Evolutionary conservation across 371 early-diverging fungal genomes (phyloP), one percentile per base, ranked within the genome.

Genomic region (Mortierella sp.): DNA sequence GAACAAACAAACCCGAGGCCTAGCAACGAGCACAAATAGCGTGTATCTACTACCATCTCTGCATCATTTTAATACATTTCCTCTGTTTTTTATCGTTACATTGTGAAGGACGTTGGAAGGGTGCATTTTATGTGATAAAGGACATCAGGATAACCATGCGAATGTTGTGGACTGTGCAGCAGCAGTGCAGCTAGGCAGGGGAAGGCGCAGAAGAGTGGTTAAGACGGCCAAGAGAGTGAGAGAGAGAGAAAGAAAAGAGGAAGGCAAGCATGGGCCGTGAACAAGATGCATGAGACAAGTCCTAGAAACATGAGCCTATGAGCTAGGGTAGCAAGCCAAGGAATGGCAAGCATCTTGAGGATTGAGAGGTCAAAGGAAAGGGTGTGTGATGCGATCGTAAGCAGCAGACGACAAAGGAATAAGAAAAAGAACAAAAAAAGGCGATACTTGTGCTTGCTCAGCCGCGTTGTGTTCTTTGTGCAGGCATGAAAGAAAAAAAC

Each of bases 11-110:
- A 24, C 24, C 2, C 53, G 6, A 24, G 53, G 24, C 53, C 16
- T 4, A 6, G 53, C 13, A 13, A 53, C 59, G 59, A 31, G 34
- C 34, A 31, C 34, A 31, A 40, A 31, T 59, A 59, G 59, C 59
- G 59, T 59, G 59, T 59, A 59, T 59, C 59, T 31, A 31, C 19
- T 31, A 59, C 19, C 59, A 59, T 59, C 31, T 59, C 6, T 59
- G 48, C 34, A 59, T 14, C 59, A 59, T 31, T 57, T 57, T 59
- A 59, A 59, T 59, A 59, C 28, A 59, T 59, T 11, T 59, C 59
- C 59, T 31, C 19, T 14, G 3, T 59, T 28, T 59, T 5, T 14
- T 59, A 10, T 59, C 14, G 5, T 26, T 59, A 4, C 34, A 31
- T 31, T 31, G 14, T 28, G 19, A 46, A 13, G 13, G 5, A 5